Evolutionary conservation across 139 green algal genomes (phyloP).

Genomic region (Auxenochlorella pyrenoidosa): DNA sequence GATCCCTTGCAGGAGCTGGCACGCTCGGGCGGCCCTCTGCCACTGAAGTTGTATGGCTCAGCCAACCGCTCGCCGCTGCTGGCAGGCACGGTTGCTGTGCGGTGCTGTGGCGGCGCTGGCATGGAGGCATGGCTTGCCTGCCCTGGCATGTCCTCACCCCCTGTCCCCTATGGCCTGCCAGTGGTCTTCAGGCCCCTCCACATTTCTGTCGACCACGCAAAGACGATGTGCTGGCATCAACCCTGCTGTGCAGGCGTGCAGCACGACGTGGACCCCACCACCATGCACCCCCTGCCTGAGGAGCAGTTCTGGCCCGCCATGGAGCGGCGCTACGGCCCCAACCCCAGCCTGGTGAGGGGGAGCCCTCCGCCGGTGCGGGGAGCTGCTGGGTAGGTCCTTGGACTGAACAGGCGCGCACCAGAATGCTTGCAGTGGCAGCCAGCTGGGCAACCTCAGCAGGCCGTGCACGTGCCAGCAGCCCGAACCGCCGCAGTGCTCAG

Average conservation of each 20-base stretch:
- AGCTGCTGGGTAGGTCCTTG: background rate
- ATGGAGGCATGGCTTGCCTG: too few species aligned
- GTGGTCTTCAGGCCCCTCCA: too few species aligned
- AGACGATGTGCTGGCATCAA: too few species aligned
- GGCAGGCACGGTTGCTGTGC: slow-evolving; percentile 26
- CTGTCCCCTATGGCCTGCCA: too few species aligned
- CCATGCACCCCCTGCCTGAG: slow-evolving; percentile 50
- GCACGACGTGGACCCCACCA: slow-evolving; percentile 57
- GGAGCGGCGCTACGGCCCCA: slow-evolving; percentile 53
- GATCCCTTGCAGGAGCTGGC: slow-evolving; percentile 43
- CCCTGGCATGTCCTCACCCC: too few species aligned
- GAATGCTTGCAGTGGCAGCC: background rate
- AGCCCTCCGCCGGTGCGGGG: background rate
- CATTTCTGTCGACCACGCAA: too few species aligned
- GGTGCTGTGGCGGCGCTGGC: too few species aligned
- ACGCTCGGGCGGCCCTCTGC: slow-evolving; percentile 33
- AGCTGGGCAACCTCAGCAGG: too few species aligned
- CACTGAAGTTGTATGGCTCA: slow-evolving; percentile 58
- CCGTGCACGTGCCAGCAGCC: too few species aligned
- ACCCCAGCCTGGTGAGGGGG: slow-evolving; percentile 45
- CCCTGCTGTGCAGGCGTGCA: background rate
- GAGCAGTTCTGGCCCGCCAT: slow-evolving; percentile 63
- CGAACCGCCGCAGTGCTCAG: too few species aligned
- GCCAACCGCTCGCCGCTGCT: slow-evolving; percentile 47
- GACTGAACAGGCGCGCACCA: too few species aligned